Evolutionary conservation across 1,139 yeast genomes (phyloP).

Genomic region (Meyerozyma elateridarum): DNA sequence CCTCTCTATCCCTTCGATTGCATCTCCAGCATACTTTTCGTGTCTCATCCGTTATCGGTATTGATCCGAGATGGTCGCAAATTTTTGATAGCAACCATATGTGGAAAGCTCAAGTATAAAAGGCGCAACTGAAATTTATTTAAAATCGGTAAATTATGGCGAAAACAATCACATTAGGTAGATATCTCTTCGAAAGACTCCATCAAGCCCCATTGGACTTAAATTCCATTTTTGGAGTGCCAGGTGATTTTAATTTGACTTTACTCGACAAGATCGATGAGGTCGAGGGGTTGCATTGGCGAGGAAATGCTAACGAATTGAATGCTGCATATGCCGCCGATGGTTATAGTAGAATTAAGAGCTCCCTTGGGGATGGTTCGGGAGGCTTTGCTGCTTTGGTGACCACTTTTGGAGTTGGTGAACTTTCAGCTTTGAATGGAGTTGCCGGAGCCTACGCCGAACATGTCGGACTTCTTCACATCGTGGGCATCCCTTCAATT

Average conservation of each 20-base stretch:
- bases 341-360: constrained; percentile 62
- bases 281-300: constrained; percentile 60
- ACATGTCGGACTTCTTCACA: constrained; percentile 52
- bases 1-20: no score
- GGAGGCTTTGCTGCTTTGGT: constrained; percentile 49
- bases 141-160: no score
- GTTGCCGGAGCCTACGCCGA: constrained; percentile 58
- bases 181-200: constrained; percentile 59
- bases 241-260: constrained; percentile 73
- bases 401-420: constrained; percentile 71
- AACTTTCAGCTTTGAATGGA: constrained; percentile 54
- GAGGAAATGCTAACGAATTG: constrained; percentile 68
- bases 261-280: constrained; percentile 62
- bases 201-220: constrained; percentile 48
- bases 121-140: no score
- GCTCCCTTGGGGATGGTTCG: constrained; percentile 14
- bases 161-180: constrained; percentile 45
- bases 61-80: no score
- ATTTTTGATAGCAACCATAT: no score
- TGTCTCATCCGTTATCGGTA: no score
- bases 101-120: no score
- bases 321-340: constrained; percentile 72
- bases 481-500: constrained; percentile 56
- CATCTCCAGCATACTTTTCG: no score
- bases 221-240: constrained; percentile 70